Evolutionary conservation across 345 rosid species (phyloP).

Genomic region (Lumnitzera littorea): DNA sequence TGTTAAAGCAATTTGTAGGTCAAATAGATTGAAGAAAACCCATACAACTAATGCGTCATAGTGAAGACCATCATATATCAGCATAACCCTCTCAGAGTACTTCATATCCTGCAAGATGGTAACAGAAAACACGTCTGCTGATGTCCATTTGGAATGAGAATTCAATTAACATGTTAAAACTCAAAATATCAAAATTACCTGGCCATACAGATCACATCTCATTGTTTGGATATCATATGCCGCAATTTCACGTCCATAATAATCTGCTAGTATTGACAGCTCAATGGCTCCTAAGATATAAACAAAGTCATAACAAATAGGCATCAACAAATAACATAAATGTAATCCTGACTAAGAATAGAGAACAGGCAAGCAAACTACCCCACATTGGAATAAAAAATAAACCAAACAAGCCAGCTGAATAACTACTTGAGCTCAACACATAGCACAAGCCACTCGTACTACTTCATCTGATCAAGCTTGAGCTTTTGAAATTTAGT

Average conservation of each 20-base stretch:
- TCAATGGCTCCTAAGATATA: conserved; percentile 79
- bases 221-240: conserved; percentile 89
- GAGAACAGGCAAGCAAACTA: neutral
- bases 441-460: too few species aligned
- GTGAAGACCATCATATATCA: conserved; percentile 92
- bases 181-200: conserved; percentile 31
- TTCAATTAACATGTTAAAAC: neutral
- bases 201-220: conserved; percentile 92
- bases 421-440: too few species aligned
- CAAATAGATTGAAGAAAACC: conserved; percentile 8
- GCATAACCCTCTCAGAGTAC: conserved; percentile 74
- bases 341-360: neutral
- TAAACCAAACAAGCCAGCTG: too few species aligned
- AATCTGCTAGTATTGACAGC: conserved; percentile 78
- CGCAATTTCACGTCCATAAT: conserved; percentile 76
- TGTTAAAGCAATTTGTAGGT: neutral
- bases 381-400: too few species aligned
- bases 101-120: conserved; percentile 45
- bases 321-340: neutral
- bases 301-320: neutral
- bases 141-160: conserved; percentile 3
- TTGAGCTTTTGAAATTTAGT: too few species aligned
- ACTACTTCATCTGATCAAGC: too few species aligned
- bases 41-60: conserved; percentile 93
- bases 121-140: neutral